Percentiles rank a stretch among this genome's conserved stretches.
Conservation (phyloP, 768 basidiomycete species). For the Boletales sp. region DNA sequence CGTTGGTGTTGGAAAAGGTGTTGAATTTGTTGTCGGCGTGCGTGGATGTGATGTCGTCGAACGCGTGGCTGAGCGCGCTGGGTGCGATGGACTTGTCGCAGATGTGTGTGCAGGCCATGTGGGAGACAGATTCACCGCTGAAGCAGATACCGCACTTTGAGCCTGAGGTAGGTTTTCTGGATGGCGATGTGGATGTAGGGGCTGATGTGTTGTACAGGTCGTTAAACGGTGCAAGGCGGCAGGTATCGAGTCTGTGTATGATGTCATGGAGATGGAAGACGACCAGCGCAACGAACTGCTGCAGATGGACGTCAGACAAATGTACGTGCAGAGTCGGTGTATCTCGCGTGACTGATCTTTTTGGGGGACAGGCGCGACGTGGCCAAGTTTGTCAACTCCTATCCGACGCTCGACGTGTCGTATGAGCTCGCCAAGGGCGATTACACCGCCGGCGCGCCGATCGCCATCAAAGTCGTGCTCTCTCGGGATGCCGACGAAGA, state of each 20-base stretch:
- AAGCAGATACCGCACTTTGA: constrained; percentile 98
- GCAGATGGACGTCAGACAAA: constrained; percentile 80
- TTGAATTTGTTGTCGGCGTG: constrained; percentile 89
- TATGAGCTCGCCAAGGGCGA: constrained; percentile 85
- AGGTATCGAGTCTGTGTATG: constrained; percentile 86
- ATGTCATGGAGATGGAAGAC: constrained; percentile 98
- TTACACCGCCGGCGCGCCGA: constrained; percentile 81
- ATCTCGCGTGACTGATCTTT: neutral
- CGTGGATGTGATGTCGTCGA: constrained; percentile 97
- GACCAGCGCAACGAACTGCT: constrained; percentile 77
- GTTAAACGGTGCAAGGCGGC: constrained; percentile 82
- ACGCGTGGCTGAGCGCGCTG: constrained; percentile 90
- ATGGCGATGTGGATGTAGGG: neutral
- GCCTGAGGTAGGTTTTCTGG: constrained; percentile 54
- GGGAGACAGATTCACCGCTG: constrained; percentile 95
- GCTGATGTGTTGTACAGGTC: constrained; percentile 41
- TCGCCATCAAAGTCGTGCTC: constrained; percentile 75
- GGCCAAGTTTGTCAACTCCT: constrained; percentile 93
- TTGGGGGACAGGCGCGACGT: constrained; percentile 72
- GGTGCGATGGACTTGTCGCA: constrained; percentile 98
- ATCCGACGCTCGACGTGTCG: constrained; percentile 91
- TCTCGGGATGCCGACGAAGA: constrained; percentile 81
- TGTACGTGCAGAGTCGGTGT: constrained; percentile 50
- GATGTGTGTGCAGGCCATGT: constrained; percentile 98
- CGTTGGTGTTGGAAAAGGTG: constrained; percentile 82